These are phyloP conservation scores for Aleurites moluccanus DNA, from an alignment of 441 rosid species.

Conservation along the genomic window DNA sequence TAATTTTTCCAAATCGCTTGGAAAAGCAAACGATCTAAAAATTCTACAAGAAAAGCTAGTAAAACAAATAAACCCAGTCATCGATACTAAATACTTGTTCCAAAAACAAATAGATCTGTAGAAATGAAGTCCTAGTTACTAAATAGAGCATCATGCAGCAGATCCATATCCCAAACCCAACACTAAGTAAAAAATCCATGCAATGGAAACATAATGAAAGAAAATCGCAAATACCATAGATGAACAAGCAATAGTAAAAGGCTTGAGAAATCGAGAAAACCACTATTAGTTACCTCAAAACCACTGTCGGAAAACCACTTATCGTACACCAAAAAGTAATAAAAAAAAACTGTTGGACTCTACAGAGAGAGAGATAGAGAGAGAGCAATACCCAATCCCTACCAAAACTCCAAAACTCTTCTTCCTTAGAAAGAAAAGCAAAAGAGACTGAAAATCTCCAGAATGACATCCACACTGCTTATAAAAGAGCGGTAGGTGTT, in stretches of 20 bases:
- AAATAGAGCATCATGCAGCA: not conserved
- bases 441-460: not conserved
- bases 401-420: no score
- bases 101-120: conserved; percentile 22
- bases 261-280: not conserved
- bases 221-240: not conserved
- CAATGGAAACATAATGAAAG: not conserved
- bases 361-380: no score
- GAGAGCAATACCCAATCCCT: not conserved
- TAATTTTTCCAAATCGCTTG: not conserved
- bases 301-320: conserved; percentile 19
- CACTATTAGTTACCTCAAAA: conserved; percentile 15
- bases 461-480: conserved; percentile 16
- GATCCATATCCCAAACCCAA: conserved; percentile 17
- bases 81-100: not conserved
- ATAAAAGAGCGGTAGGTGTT: conserved; percentile 34
- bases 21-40: conserved; percentile 20
- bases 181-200: not conserved
- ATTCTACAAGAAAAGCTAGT: not conserved
- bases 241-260: not conserved
- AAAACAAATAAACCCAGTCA: not conserved
- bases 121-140: not conserved
- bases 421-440: not conserved
- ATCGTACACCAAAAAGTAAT: not conserved
- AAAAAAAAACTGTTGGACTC: not conserved